Evolutionary conservation across 331 rosid species (phyloP), one percentile per base, ranked within the genome.

Genomic region (Rhamnella rubrinervis): DNA sequence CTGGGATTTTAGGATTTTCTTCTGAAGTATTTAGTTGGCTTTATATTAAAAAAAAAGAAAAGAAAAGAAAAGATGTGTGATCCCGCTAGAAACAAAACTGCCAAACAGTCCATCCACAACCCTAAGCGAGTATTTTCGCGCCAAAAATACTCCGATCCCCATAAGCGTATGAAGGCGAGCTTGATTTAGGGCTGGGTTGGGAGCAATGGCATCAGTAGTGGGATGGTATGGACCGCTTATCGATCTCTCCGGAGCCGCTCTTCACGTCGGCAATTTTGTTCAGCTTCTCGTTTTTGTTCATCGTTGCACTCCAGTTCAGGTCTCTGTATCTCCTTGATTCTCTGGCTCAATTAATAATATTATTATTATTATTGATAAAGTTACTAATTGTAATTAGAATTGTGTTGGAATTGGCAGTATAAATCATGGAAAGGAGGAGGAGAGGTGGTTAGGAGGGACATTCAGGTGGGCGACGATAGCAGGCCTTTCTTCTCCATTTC

Each of bases 151-250:
- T 31, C 35, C 5, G 35, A 31, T 31, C 35, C 6, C 35, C 35
- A 3, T 31, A 31, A 31, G 4, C 35, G 35, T 31, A 31, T 31
- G 35, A 31, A 31, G 4, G 35, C 35, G 35, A 31, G 35, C 35
- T 31, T 31, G 35, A 3, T 3, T 31, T 31, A 31, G 35, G 35
- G 35, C 35, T 31, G 35, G 35, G 18, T 49, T 18, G 55, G 58
- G 12, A 21, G 17, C 8, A 25, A 87, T 78, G 96, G 75, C 70
- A 74, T 90, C 92, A 19, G 79, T 70, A 1, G 66, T 88, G 55
- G 97, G 97, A 59, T 93, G 98, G 98, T 93, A 77, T 73, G 98
- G 97, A 44, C 96, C 98, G 61, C 92, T 90, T 17, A 82, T 93
- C 53, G 93, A 90, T 51, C 91, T 90, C 62, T 71, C 72, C 35